Conservation (phyloP, 371 early-diverging fungal species). For the Actinomucor elegans region DNA sequence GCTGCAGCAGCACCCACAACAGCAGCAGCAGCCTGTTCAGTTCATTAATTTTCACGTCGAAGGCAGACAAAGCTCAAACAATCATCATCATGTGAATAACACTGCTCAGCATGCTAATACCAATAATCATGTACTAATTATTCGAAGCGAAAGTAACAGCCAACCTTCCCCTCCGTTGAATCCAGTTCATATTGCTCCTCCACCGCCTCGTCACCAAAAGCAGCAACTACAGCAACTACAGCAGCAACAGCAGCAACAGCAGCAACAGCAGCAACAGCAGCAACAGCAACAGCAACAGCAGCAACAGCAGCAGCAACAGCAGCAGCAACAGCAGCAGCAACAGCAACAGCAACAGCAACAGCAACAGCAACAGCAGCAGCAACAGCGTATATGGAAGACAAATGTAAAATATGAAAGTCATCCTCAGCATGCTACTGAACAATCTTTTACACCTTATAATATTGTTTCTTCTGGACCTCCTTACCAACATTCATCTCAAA, state of each 20-base stretch:
- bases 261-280: background rate
- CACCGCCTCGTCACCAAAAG: constrained; percentile 3
- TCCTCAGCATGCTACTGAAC: background rate
- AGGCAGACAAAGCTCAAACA: constrained; percentile 1
- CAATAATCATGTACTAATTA: constrained; percentile 10
- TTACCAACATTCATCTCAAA: too few species aligned
- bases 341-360: background rate
- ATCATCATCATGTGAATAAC: background rate
- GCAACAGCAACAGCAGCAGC: background rate
- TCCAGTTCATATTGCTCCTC: too few species aligned
- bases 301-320: background rate
- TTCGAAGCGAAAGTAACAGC: constrained; percentile 9
- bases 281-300: background rate
- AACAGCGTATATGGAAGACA: constrained; percentile 11
- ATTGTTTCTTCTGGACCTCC: background rate
- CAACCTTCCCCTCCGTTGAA: too few species aligned
- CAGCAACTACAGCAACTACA: background rate
- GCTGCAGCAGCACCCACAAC: constrained; percentile 4
- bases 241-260: background rate
- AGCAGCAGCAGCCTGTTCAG: constrained; percentile 12
- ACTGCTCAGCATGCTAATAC: too few species aligned
- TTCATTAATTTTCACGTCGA: constrained; percentile 24
- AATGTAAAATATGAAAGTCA: constrained; percentile 3
- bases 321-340: background rate
- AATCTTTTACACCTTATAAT: background rate